Percentiles rank a stretch among this genome's conserved stretches.
phyloP scores from a whole-genome alignment of 345 rosid genomes.

The Gossypium rotundifolium region DNA sequence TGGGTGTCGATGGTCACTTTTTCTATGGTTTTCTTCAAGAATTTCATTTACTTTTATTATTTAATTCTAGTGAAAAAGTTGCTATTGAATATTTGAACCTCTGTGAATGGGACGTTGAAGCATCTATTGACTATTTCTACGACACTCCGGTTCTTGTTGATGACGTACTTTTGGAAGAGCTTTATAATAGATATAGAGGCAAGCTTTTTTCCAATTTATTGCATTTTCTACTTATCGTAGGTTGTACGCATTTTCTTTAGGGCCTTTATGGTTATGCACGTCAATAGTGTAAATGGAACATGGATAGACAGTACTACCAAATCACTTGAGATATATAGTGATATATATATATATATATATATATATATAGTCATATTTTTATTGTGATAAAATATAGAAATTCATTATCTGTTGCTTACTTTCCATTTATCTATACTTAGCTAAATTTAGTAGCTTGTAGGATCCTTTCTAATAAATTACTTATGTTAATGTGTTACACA shows the following conservation, averaged over 20 bases:
- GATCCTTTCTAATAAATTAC: not conserved
- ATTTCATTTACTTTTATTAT: not conserved
- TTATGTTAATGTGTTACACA: constrained; percentile 23
- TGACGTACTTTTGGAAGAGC: constrained; percentile 57
- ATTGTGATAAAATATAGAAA: no score
- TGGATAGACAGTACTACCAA: no score
- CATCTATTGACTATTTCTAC: constrained; percentile 65
- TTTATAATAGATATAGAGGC: constrained; percentile 90
- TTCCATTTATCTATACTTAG: not conserved
- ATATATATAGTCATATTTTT: no score
- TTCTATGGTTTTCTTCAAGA: not conserved
- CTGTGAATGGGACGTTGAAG: constrained; percentile 93
- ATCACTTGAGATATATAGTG: no score
- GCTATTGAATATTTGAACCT: constrained; percentile 79
- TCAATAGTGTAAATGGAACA: no score
- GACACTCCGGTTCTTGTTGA: not conserved
- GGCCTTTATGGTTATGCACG: no score
- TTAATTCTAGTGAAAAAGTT: constrained; percentile 63
- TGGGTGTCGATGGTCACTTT: not conserved
- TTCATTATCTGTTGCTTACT: not conserved
- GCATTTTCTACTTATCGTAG: no score
- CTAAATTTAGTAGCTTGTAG: not conserved
- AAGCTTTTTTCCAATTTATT: constrained; percentile 9
- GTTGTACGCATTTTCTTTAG: no score
- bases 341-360: no score